Conservation (phyloP, 2,329 filamentous ascomycete species). For the Ceratocystis albifundus region DNA sequence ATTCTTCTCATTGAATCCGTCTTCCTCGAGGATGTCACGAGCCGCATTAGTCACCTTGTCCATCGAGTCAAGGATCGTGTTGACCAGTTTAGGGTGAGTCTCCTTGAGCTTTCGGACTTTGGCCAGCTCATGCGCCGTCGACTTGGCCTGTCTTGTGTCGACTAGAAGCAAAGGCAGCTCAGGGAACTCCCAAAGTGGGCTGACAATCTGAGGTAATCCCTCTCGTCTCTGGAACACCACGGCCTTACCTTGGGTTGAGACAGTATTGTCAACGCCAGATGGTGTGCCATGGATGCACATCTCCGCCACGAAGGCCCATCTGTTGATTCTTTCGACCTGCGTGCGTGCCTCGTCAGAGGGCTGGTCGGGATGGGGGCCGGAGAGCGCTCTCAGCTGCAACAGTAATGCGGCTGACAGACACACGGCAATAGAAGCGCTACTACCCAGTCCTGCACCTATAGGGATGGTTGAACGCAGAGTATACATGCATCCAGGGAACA, state of each 20-base stretch:
- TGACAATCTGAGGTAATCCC: conserved; percentile 41
- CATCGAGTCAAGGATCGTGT: conserved; percentile 73
- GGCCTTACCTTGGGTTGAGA: conserved; percentile 84
- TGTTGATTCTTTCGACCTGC: conserved; percentile 90
- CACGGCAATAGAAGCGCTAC: conserved; percentile 86
- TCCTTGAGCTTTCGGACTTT: conserved; percentile 68
- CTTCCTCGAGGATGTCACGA: conserved; percentile 42
- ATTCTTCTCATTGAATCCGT: conserved; percentile 55
- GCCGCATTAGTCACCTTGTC: conserved; percentile 55
- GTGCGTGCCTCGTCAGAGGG: conserved; percentile 73
- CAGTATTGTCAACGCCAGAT: conserved; percentile 93
- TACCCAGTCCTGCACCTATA: conserved; percentile 80
- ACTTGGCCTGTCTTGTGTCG: conserved; percentile 78
- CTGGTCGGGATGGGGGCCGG: conserved; percentile 85
- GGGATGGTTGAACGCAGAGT: conserved; percentile 89
- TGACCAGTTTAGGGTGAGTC: conserved; percentile 63
- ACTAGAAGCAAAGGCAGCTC: conserved; percentile 83
- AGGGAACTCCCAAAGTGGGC: conserved; percentile 73
- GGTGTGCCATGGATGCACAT: conserved; percentile 97
- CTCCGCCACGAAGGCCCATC: conserved; percentile 94
- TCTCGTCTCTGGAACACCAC: conserved; percentile 66
- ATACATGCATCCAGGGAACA: conserved; percentile 73
- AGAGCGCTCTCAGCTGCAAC: conserved; percentile 75
- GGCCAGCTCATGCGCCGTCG: conserved; percentile 70
- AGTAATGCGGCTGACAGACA: conserved; percentile 77